Percentiles rank a stretch among this genome's conserved stretches.
phyloP scores from a whole-genome alignment of 164 flowering plant genomes.

The Magnolia changhungtana region DNA sequence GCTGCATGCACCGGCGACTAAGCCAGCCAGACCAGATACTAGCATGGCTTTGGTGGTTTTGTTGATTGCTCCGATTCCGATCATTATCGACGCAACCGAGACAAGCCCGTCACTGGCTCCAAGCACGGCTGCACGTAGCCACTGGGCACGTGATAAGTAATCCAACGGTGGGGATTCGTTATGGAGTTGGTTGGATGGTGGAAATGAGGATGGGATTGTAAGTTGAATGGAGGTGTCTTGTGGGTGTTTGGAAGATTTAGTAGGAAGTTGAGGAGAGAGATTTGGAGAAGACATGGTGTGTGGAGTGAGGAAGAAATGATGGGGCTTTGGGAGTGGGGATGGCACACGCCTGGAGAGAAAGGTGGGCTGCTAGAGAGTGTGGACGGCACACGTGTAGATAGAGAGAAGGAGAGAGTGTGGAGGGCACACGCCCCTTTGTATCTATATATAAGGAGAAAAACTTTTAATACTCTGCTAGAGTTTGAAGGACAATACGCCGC shows the following conservation, averaged over 20 bases:
- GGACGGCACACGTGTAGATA: background rate
- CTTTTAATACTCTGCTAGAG: too few species aligned
- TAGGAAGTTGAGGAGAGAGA: background rate
- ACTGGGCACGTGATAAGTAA: constrained; percentile 2
- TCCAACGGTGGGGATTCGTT: background rate
- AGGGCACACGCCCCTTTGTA: background rate
- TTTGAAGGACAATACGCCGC: too few species aligned
- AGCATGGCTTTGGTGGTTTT: constrained; percentile 22
- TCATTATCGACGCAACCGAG: constrained; percentile 13
- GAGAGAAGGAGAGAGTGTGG: background rate
- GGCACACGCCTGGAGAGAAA: background rate
- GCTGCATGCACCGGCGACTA: constrained; percentile 33
- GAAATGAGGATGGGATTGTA: background rate
- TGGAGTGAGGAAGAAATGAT: background rate
- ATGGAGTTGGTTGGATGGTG: background rate
- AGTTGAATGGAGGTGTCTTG: background rate
- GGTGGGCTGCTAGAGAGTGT: background rate
- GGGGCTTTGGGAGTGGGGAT: background rate
- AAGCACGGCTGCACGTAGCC: constrained; percentile 15
- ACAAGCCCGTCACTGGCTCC: constrained; percentile 14
- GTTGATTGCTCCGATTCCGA: constrained; percentile 29
- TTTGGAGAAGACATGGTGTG: background rate
- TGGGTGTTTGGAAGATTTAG: background rate
- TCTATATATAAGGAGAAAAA: background rate
- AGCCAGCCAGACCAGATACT: constrained; percentile 25